phyloP scores from a whole-genome alignment of 2,329 filamentous ascomycete genomes.

The Trichoderma citrinoviride region DNA sequence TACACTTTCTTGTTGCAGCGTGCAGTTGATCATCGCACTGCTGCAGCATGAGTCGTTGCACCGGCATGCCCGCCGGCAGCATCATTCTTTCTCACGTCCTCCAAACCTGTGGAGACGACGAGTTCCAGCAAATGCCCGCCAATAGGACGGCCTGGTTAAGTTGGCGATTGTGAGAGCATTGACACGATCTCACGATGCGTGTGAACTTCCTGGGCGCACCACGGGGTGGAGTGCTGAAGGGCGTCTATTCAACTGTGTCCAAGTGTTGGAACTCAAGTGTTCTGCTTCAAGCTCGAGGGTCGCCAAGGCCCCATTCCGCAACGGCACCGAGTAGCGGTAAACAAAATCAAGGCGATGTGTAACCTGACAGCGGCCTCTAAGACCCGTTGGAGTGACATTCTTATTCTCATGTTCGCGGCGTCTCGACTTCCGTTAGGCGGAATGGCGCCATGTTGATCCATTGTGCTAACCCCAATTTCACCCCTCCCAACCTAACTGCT shows the following conservation, averaged over 20 bases:
- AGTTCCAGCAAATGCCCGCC: not conserved
- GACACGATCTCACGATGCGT: not conserved
- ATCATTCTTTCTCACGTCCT: not conserved
- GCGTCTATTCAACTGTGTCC: not conserved
- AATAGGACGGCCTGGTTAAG: not conserved
- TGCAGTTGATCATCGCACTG: not conserved
- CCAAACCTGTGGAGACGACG: not conserved
- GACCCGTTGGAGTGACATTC: not conserved
- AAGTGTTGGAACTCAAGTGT: not conserved
- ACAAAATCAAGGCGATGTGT: not conserved
- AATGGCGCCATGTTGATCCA: not conserved
- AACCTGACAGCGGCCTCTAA: not conserved
- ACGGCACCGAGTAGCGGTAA: not conserved
- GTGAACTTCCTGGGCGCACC: not conserved
- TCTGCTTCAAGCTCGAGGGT: not conserved
- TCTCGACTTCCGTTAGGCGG: not conserved
- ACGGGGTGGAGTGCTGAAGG: not conserved
- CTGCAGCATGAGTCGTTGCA: conserved; percentile 9
- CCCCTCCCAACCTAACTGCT: not conserved
- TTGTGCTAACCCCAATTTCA: not conserved
- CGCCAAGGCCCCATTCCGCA: no score
- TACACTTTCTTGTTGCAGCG: not conserved
- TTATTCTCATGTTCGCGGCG: not conserved
- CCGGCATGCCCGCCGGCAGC: not conserved
- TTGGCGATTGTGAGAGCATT: not conserved